Evolutionary conservation across 495 filamentous ascomycete genomes (phyloP), one percentile per base, ranked within the genome.

Genomic region (Neurospora sp.): DNA sequence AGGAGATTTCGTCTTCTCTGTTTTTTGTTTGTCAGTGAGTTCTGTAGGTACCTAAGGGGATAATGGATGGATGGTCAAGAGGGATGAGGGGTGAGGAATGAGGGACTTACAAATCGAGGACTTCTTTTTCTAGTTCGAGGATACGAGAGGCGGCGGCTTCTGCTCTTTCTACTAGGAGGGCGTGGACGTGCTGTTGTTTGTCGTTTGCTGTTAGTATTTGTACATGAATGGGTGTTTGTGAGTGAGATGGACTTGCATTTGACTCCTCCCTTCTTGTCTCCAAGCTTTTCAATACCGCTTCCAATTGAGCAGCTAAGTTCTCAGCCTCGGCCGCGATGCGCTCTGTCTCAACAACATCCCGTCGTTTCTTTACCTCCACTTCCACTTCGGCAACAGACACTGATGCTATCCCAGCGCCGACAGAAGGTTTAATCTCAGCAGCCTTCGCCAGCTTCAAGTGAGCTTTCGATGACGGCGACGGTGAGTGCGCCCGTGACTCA

Each of bases 111-210:
- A 88, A 81, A 39, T 87, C 83, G 59, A 75, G 71, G 16, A 88
- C 74, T 14, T 84, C 80, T 37, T 81, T 81, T 71, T 89, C 86
- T 23, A 89, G 81, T 37, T 83, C 76, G 31, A 87, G 77, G 62
- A 89, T 88, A 23, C 84, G 83, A 72, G 84, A 80, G 27, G 87
- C 86, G 39, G 86, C 86, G 10, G 83, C 82, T 74, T 88, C 87
- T 42, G 82, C 82, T 23, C 87, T 80, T 37, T 83, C 82, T 69
- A 88, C 80, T 4, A 88, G 79, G 44, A 89, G 74, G 12, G 80
- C 80, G 70, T 88, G 87, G 70, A 89, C 84, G 74, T 89, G 86
- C 86, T 89, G 72, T 27, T 23, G 5, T 20, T 31, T n/a, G 31
- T 14, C 1, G 59, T 16, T 3, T 70, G 54, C 18, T 12, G 48